Evolutionary conservation across 257 asterid species (phyloP).

Genomic region (Leonotis leonurus): DNA sequence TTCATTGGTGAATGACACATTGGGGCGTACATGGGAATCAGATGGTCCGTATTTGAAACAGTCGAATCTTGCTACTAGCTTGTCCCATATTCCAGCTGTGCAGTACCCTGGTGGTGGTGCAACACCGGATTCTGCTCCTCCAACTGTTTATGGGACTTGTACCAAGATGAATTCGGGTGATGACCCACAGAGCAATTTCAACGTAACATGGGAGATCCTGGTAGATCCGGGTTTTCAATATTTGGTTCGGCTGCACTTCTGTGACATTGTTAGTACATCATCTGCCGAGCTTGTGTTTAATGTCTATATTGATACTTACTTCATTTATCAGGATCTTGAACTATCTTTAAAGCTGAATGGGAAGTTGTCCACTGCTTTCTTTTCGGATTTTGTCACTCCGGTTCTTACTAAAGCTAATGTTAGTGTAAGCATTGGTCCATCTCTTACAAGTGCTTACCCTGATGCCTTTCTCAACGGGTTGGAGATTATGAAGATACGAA

Average conservation of each 20-base stretch:
- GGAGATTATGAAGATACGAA: conserved; percentile 76
- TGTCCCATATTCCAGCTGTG: conserved; percentile 40
- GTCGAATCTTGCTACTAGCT: conserved; percentile 25
- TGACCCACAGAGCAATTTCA: conserved; percentile 50
- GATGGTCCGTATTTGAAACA: conserved; percentile 36
- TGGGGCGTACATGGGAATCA: conserved; percentile 65
- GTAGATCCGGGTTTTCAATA: conserved; percentile 68
- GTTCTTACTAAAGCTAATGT: conserved; percentile 19
- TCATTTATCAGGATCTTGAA: conserved; percentile 40
- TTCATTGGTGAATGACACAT: conserved; percentile 49
- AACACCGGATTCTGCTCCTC: conserved; percentile 57
- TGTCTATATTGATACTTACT: conserved; percentile 40
- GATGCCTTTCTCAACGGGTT: conserved; percentile 70
- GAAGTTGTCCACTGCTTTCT: conserved; percentile 47
- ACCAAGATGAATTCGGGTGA: conserved; percentile 38
- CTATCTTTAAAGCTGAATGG: conserved; percentile 21
- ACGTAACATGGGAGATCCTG: conserved; percentile 59
- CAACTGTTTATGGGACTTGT: conserved; percentile 75
- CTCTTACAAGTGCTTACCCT: conserved; percentile 31
- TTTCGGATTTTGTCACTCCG: conserved; percentile 49
- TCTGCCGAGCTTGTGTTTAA: conserved; percentile 45
- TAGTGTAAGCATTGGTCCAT: conserved; percentile 59
- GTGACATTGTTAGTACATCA: conserved; percentile 57
- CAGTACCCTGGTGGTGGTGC: conserved; percentile 51
- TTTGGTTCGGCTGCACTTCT: conserved; percentile 66